Percentiles rank a stretch among this genome's conserved stretches.
Conservation (phyloP, 2,329 filamentous ascomycete species). For the Trichoderma aggressivum region DNA sequence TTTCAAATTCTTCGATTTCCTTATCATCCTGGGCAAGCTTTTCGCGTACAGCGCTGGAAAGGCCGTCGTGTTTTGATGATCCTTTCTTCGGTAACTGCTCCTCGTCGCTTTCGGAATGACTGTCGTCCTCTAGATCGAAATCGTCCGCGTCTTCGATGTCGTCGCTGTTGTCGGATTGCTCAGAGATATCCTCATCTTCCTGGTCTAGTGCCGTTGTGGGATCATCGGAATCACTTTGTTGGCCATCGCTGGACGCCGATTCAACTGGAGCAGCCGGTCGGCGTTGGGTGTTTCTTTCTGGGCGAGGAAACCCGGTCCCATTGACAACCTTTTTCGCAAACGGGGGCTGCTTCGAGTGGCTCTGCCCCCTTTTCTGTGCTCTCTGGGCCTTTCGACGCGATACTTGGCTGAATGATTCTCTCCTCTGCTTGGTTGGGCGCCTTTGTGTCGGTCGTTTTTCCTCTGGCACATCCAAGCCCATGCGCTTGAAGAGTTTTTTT, state of each 20-base stretch:
- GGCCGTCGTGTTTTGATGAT: background rate
- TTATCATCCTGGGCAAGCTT: slow-evolving; percentile 75
- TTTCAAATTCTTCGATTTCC: slow-evolving; percentile 84
- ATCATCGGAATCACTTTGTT: slow-evolving; percentile 22
- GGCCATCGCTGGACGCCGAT: background rate
- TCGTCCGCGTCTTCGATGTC: slow-evolving; percentile 26
- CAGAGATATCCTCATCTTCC: background rate
- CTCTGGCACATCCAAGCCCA: slow-evolving; percentile 34
- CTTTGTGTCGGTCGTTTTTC: slow-evolving; percentile 8
- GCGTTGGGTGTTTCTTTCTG: background rate
- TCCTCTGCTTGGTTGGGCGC: slow-evolving; percentile 18
- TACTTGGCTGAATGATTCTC: slow-evolving; percentile 46
- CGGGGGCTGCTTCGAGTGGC: slow-evolving; percentile 20
- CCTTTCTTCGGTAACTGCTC: background rate
- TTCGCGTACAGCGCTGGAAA: slow-evolving; percentile 39
- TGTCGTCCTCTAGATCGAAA: slow-evolving; percentile 24
- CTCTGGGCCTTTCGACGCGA: slow-evolving; percentile 66
- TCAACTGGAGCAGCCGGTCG: background rate
- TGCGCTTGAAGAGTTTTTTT: slow-evolving; percentile 37
- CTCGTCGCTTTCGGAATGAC: slow-evolving; percentile 24
- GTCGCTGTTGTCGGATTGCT: background rate
- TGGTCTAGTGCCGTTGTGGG: background rate
- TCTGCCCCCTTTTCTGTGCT: slow-evolving; percentile 53
- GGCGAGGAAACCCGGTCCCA: background rate
- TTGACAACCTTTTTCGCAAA: background rate